Conservation (phyloP, 768 basidiomycete species). For the Mrakia hoshinonis region DNA sequence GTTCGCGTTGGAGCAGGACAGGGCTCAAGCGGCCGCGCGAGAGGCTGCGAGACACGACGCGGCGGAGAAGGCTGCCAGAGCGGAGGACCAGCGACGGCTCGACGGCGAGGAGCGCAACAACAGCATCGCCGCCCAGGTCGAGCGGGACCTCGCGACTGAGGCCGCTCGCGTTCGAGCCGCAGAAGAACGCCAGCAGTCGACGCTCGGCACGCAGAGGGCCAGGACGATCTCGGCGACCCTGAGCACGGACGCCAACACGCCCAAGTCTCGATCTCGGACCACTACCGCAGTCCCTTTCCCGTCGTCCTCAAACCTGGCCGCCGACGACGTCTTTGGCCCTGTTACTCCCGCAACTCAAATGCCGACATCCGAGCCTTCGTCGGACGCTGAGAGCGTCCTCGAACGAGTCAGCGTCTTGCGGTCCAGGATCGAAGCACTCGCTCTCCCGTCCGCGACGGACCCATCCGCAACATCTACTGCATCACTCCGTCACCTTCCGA, state of each 20-base stretch:
- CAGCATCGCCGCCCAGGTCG: not conserved
- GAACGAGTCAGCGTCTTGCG: not conserved
- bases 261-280: constrained; percentile 2
- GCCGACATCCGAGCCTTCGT: not conserved
- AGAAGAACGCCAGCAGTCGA: not conserved
- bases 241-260: not conserved
- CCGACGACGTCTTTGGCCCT: constrained; percentile 11
- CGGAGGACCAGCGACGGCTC: too few species aligned
- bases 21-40: not conserved
- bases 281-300: not conserved
- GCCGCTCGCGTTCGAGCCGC: not conserved
- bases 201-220: not conserved
- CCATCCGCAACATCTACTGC: not conserved
- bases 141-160: not conserved
- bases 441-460: not conserved
- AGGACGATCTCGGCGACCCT: not conserved
- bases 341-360: too few species aligned
- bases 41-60: not conserved
- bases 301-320: not conserved
- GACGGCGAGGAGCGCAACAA: not conserved
- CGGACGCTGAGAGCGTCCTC: not conserved
- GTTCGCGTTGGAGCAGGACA: not conserved
- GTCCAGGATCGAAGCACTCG: not conserved
- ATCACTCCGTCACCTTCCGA: not conserved
- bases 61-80: too few species aligned